These are phyloP conservation scores for Papilionanthe hybrid DNA, from an alignment of 116 monocot species.

Conservation along the genomic window DNA sequence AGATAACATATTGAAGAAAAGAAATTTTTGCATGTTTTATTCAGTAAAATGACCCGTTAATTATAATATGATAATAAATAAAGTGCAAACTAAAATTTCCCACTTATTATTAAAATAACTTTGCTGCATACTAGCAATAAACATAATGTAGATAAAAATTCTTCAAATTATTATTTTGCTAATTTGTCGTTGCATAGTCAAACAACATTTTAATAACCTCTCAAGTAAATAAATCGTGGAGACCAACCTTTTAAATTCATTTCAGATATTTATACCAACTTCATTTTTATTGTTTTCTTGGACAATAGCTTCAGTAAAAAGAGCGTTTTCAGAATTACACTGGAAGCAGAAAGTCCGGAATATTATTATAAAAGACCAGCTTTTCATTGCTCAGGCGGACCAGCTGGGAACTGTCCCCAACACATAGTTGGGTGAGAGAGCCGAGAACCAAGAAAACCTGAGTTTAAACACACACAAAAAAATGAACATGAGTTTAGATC, in stretches of 20 bases:
- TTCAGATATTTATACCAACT: not conserved
- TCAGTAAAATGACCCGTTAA: no score
- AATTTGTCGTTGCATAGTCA: no score
- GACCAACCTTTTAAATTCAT: not conserved
- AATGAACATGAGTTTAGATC: not conserved
- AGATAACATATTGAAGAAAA: no score
- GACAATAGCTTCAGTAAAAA: not conserved
- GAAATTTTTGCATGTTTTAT: no score
- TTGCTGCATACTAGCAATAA: no score
- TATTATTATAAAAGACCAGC: not conserved
- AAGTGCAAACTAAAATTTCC: no score
- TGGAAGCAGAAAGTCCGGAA: not conserved
- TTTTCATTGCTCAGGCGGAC: constrained; percentile 31
- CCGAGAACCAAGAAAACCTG: constrained; percentile 26
- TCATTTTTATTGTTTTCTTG: not conserved
- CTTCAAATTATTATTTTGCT: no score
- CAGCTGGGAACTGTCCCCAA: constrained; percentile 47
- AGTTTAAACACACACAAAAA: not conserved
- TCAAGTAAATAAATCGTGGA: not conserved
- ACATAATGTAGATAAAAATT: no score
- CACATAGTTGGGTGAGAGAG: constrained; percentile 33
- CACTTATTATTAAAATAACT: no score
- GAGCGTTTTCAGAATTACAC: not conserved
- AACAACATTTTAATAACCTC: not conserved
- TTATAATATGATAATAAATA: no score